Conservation (phyloP, 768 basidiomycete genomes). For the Ramaria sp. region DNA sequence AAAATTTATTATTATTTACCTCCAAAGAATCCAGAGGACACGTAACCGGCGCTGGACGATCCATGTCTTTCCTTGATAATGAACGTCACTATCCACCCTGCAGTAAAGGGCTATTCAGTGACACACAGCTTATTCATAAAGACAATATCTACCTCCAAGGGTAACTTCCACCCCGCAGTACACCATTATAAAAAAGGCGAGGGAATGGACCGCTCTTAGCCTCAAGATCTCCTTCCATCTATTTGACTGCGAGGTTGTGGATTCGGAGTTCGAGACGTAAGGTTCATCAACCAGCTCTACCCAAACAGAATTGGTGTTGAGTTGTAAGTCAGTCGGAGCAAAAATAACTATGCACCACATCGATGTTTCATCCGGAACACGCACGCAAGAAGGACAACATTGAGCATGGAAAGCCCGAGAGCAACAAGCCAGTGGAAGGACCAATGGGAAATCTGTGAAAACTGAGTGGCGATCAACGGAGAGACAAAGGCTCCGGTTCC, state of each 20-base stretch:
- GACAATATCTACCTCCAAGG: constrained; percentile 27
- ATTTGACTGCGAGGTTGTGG: background rate
- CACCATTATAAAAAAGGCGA: constrained; percentile 53
- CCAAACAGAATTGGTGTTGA: background rate
- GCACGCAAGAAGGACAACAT: background rate
- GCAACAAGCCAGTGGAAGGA: constrained; percentile 34
- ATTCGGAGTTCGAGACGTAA: background rate
- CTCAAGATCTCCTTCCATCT: constrained; percentile 35
- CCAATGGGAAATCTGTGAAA: constrained; percentile 30
- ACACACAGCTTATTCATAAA: background rate
- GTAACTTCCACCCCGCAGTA: constrained; percentile 64
- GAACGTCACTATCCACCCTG: constrained; percentile 48
- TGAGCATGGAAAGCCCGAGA: constrained; percentile 24
- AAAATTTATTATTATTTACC: too few species aligned
- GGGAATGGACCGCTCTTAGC: constrained; percentile 43
- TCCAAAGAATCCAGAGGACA: constrained; percentile 39
- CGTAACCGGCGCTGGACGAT: constrained; percentile 36
- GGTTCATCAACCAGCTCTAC: background rate
- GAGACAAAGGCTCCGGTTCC: constrained; percentile 39
- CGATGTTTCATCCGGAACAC: background rate
- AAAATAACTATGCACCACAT: background rate
- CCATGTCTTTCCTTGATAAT: constrained; percentile 34
- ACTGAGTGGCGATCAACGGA: constrained; percentile 45
- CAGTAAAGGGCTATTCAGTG: background rate
- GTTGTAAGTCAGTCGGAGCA: background rate